Evolutionary conservation across 2,329 filamentous ascomycete genomes (phyloP), one percentile per base, ranked within the genome.

Genomic region (Cercospora janseana): DNA sequence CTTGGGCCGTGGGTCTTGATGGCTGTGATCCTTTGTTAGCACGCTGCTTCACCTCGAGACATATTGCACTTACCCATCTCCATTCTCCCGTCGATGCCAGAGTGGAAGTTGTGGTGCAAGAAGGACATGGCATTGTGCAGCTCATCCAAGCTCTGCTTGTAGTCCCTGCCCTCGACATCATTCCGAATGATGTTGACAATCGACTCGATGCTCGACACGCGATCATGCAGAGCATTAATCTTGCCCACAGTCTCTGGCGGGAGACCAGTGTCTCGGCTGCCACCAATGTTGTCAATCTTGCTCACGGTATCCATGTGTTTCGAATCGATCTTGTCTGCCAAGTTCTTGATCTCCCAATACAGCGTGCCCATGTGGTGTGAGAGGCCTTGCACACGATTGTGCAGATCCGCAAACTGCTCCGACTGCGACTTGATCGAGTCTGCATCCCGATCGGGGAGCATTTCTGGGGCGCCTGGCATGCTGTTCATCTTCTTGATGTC

Each of bases 341-440:
- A 69, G 29, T 74, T 68, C 8, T 77, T 73, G 31, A 85, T 69
- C 49, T 81, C 72, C 32, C 76, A 77, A 68, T 81, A 82, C 49
- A 88, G 74, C 59, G 77, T 78, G 15, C 77, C 76, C 32, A 89
- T 72, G 62, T 86, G 83, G 69, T 88, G 83, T 68, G 82, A 82
- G 51, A 88, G 75, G 60, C 75, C 77, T 68, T 91, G 88, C 13
- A 97, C 74, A 24, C 90, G 86, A 73, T 86, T 86, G 74, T 95
- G 86, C 10, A 97, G 78, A 66, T 96, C 91, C 26, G 79, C 78
- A 66, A 96, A 92, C 69, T 95, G 89, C 47, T 76, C 69, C 57
- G 74, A 63, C 20, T 72, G 68, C 18, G 67, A 70, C 26, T 69
- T 70, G 62, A 77, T 73, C 44, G 61, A 49, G 38, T 65, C 60